Evolutionary conservation across 768 basidiomycete species (phyloP), one percentile per base, ranked within the genome.

Genomic region (Daedaleopsis nitida): DNA sequence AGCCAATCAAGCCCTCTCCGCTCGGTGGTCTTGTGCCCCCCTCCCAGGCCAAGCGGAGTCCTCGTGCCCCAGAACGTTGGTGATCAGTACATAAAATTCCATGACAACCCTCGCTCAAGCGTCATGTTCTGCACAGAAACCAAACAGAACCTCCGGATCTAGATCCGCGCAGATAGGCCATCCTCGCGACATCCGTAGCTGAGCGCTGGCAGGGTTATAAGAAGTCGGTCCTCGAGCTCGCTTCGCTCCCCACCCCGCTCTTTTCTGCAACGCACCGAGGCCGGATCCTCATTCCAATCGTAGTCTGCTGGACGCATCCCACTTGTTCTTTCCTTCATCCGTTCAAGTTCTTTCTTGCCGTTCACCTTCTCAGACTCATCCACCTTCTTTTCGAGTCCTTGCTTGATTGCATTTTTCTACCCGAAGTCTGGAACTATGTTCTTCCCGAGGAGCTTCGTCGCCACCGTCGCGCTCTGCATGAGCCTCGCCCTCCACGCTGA

Each of bases 401-500:
- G 45, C 13, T 21, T 69, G 34, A 13, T 32, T 44, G 19, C 47
- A 23, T 16, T 39, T 13, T 45, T 45, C 44, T 17, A 45, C 17
- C 44, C 44, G 37, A 45, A 38, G 35, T 45, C 35, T 23, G 50
- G 51, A 43, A 24, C 24, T 45, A 59, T 59, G 58, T 52, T 75
- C 70, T 65, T 74, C 59, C 63, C 66, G 57, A 73, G 70, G 59
- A 49, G 62, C 50, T 56, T 57, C 52, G 24, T 73, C 64, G 66
- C 74, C 45, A 65, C 73, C 43, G 63, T 70, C 39, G 60, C 69
- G 37, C 65, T 78, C 60, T 61, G 74, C 55, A 66, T 80, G 34
- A 70, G 72, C 17, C 64, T 78, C 24, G 65, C 75, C 23, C 70
- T 76, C 24, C 77, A 77, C 54, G 78, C 68, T 6, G 66, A 69